Evolutionary conservation across 192 early-diverging fungal genomes (phyloP).

Genomic region (Geranomyces michiganensis): DNA sequence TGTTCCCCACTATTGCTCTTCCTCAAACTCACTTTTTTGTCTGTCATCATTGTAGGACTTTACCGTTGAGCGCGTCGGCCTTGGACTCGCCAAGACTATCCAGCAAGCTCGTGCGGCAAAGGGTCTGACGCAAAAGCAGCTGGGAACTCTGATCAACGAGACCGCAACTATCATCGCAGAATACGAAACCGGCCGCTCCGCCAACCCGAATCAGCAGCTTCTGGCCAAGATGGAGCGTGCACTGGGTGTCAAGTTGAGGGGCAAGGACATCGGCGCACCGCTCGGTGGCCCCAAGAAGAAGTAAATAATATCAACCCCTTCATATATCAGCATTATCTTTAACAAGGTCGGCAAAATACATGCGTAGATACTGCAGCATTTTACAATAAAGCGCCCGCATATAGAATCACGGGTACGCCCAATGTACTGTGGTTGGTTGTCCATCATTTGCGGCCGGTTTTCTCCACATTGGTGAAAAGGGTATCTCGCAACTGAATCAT

Average conservation of each 20-base stretch:
- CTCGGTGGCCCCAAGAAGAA: constrained; percentile 26
- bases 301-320: not conserved
- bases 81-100: constrained; percentile 80
- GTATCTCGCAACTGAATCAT: no score
- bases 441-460: no score
- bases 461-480: no score
- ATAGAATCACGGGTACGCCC: no score
- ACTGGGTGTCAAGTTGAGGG: constrained; percentile 86
- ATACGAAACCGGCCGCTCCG: constrained; percentile 81
- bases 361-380: no score
- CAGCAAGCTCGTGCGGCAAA: constrained; percentile 77
- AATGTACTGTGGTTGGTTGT: no score
- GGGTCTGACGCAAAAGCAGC: constrained; percentile 83
- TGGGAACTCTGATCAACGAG: constrained; percentile 87
- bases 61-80: constrained; percentile 58
- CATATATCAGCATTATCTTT: no score
- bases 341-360: no score
- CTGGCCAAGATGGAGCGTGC: constrained; percentile 86
- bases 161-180: constrained; percentile 89
- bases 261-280: constrained; percentile 59
- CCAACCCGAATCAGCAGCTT: constrained; percentile 89
- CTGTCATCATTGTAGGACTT: constrained; percentile 44
- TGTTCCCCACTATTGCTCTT: not conserved
- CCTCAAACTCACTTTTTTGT: not conserved
- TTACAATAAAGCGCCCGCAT: no score